Evolutionary conservation across 2,329 filamentous ascomycete genomes (phyloP).

Genomic region (Fusarium miscanthi): DNA sequence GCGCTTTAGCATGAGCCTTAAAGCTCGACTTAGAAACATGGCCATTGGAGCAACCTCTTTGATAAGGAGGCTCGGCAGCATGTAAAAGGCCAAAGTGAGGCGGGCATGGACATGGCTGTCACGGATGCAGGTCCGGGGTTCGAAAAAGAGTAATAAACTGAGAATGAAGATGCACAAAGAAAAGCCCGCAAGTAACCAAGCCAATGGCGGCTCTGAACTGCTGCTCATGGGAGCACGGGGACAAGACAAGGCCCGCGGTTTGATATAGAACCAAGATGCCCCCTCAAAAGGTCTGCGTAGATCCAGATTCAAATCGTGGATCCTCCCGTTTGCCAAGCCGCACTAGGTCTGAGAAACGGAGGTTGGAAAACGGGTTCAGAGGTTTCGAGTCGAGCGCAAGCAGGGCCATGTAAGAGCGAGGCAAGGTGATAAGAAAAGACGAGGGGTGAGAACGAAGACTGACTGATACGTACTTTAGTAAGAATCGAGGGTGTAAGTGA

Average conservation of each 20-base stretch:
- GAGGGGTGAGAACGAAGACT: neutral
- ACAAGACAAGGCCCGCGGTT: slow-evolving; percentile 24
- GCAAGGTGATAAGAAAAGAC: slow-evolving; percentile 12
- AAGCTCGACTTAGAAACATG: slow-evolving; percentile 14
- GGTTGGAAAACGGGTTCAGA: neutral
- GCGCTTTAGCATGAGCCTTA: slow-evolving; percentile 21
- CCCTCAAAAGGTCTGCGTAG: slow-evolving; percentile 32
- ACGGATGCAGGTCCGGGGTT: slow-evolving; percentile 8
- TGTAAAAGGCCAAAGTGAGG: slow-evolving; percentile 19
- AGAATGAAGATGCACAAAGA: neutral
- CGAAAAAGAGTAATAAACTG: neutral
- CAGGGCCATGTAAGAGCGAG: slow-evolving; percentile 6
- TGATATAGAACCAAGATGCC: slow-evolving; percentile 22
- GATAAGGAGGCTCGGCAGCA: slow-evolving; percentile 32
- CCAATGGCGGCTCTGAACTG: slow-evolving; percentile 30
- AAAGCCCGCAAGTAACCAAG: slow-evolving; percentile 9
- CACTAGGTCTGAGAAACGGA: neutral
- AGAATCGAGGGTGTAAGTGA: neutral
- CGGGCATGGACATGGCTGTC: slow-evolving; percentile 13
- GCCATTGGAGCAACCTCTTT: slow-evolving; percentile 21
- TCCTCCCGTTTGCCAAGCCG: slow-evolving; percentile 4
- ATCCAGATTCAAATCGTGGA: slow-evolving; percentile 28
- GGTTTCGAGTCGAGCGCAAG: neutral
- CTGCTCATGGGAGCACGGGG: slow-evolving; percentile 39
- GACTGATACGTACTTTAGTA: slow-evolving; percentile 19